Conservation (phyloP, 176 grass and related monocot species). For the Melocanna baccifera region DNA sequence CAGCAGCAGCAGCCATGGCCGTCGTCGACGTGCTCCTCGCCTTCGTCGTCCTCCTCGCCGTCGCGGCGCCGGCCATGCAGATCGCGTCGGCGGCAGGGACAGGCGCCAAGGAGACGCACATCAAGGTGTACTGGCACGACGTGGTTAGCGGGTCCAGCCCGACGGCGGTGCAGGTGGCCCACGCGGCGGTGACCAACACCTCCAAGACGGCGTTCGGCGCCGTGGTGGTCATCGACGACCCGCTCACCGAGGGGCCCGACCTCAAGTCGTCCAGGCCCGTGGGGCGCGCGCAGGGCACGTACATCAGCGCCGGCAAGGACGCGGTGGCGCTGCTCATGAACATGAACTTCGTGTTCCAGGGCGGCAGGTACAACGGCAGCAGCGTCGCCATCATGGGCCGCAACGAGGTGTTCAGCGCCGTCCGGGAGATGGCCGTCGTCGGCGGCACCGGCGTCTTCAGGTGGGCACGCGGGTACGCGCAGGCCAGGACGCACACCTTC, state of each 20-base stretch:
- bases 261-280: neutral
- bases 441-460: constrained; percentile 55
- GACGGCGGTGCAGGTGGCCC: constrained; percentile 43
- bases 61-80: neutral
- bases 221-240: constrained; percentile 64
- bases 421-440: constrained; percentile 61
- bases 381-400: constrained; percentile 49
- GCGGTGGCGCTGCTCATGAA: constrained; percentile 36
- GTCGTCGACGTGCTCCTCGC: neutral
- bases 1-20: constrained; percentile 9
- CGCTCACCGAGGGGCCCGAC: constrained; percentile 47
- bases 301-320: constrained; percentile 38
- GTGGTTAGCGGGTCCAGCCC: constrained; percentile 45
- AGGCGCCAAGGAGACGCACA: constrained; percentile 33
- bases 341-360: constrained; percentile 60
- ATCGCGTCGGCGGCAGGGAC: fast-evolving
- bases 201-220: constrained; percentile 46
- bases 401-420: constrained; percentile 32
- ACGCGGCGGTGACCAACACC: neutral
- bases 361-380: constrained; percentile 52
- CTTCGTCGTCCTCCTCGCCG: neutral
- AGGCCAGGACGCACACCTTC: constrained; percentile 21
- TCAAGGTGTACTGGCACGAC: constrained; percentile 72
- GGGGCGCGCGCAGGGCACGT: constrained; percentile 58
- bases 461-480: constrained; percentile 49